These are phyloP conservation scores for Marasmius tenuissimus DNA, from an alignment of 1,284 basidiomycete genomes.

Conservation along the genomic window DNA sequence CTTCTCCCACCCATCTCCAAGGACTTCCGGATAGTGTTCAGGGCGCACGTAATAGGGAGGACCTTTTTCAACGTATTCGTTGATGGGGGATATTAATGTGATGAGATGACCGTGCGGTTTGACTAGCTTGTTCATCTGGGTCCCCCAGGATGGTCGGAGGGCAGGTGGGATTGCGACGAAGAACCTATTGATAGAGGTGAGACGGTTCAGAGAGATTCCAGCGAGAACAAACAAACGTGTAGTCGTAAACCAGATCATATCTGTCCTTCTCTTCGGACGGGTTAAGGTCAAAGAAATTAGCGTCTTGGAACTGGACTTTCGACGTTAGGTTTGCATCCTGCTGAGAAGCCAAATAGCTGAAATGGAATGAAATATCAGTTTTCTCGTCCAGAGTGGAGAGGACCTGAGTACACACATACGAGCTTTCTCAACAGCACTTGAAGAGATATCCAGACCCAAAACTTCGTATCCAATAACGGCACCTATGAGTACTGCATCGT, in stretches of 20 bases:
- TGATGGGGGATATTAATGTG: conserved; percentile 52
- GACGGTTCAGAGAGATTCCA: neutral
- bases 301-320: conserved; percentile 36
- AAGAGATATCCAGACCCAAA: conserved; percentile 57
- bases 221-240: conserved; percentile 49
- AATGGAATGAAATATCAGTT: neutral
- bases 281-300: conserved; percentile 55
- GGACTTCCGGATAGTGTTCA: conserved; percentile 55
- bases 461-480: conserved; percentile 47
- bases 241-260: conserved; percentile 66
- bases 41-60: conserved; percentile 65
- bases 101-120: conserved; percentile 64
- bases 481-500: conserved; percentile 61
- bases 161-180: conserved; percentile 69
- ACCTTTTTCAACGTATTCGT: conserved; percentile 40
- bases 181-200: conserved; percentile 46
- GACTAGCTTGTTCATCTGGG: conserved; percentile 54
- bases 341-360: conserved; percentile 2
- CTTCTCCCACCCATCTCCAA: conserved; percentile 56
- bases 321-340: conserved; percentile 15
- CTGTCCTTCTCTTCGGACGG: conserved; percentile 34
- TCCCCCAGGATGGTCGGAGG: conserved; percentile 55
- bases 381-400: neutral
- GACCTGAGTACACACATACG: conserved; percentile 38
- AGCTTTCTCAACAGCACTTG: conserved; percentile 52